A percentile compares a stretch with the other conserved stretches of the same genome.
phyloP scores from a whole-genome alignment of 768 basidiomycete species.

The Naganishia friedmannii region DNA sequence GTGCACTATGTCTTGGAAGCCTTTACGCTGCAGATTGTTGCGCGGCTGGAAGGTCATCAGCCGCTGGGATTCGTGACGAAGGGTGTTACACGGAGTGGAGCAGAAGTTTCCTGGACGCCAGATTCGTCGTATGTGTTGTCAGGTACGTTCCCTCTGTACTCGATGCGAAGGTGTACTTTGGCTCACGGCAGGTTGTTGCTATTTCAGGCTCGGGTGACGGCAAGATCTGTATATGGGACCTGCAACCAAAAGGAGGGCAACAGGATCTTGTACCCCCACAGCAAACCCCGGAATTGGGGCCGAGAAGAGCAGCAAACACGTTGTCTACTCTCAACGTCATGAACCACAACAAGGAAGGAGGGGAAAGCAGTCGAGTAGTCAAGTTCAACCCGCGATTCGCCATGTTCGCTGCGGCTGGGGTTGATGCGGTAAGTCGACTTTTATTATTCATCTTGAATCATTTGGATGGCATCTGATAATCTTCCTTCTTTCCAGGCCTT shows the following conservation, averaged over 20 bases:
- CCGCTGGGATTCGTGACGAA: slow-evolving; percentile 71
- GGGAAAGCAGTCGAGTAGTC: slow-evolving; percentile 76
- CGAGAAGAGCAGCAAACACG: slow-evolving; percentile 55
- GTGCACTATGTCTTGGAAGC: slow-evolving; percentile 92
- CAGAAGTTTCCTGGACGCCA: slow-evolving; percentile 90
- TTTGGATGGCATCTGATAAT: slow-evolving; percentile 42
- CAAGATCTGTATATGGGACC: slow-evolving; percentile 81
- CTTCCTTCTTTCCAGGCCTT: slow-evolving; percentile 54
- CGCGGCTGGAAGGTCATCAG: slow-evolving; percentile 77
- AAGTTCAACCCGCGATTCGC: slow-evolving; percentile 82
- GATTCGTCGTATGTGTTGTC: slow-evolving; percentile 87
- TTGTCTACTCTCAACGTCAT: slow-evolving; percentile 59
- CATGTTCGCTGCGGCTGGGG: slow-evolving; percentile 63
- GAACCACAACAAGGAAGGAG: slow-evolving; percentile 65
- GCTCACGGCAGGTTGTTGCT: slow-evolving; percentile 38
- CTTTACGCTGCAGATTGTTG: slow-evolving; percentile 76
- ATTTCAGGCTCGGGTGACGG: slow-evolving; percentile 60
- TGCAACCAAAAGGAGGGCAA: slow-evolving; percentile 55
- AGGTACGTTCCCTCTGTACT: slow-evolving; percentile 54
- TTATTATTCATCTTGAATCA: slow-evolving; percentile 38
- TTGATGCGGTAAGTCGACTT: slow-evolving; percentile 67
- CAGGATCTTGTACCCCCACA: slow-evolving; percentile 9
- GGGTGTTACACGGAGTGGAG: slow-evolving; percentile 66
- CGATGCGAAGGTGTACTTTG: slow-evolving; percentile 50
- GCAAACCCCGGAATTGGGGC: slow-evolving; percentile 27